Evolutionary conservation across 1,139 yeast species (phyloP).

Genomic region (Hemisphaericaspora xylanilytica): DNA sequence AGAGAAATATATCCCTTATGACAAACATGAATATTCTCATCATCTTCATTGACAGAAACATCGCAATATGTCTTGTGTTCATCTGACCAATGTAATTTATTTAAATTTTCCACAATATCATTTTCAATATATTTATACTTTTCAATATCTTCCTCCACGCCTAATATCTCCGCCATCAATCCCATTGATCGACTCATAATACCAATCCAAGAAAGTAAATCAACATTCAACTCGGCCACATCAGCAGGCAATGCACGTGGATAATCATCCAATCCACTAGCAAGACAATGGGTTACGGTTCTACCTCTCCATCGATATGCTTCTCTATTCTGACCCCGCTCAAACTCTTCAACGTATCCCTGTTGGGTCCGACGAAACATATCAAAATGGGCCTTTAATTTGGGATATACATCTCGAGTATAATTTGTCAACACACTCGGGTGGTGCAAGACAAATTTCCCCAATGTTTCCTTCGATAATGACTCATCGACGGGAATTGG

Average conservation of each 20-base stretch:
- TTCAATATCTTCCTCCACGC: slow-evolving; percentile 53
- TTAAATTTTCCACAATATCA: slow-evolving; percentile 61
- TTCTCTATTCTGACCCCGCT: slow-evolving; percentile 57
- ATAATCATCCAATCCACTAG: slow-evolving; percentile 94
- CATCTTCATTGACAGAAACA: slow-evolving; percentile 69
- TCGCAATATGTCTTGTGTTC: slow-evolving; percentile 76
- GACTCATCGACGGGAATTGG: slow-evolving; percentile 21
- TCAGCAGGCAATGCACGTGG: slow-evolving; percentile 85
- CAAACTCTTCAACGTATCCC: slow-evolving; percentile 75
- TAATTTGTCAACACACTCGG: slow-evolving; percentile 63
- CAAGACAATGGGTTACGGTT: slow-evolving; percentile 77
- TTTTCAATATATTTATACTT: slow-evolving; percentile 52
- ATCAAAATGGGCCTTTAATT: slow-evolving; percentile 71
- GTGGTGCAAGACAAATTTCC: slow-evolving; percentile 54
- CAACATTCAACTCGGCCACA: slow-evolving; percentile 87
- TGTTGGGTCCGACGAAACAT: slow-evolving; percentile 83
- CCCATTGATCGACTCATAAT: slow-evolving; percentile 84
- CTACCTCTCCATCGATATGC: slow-evolving; percentile 95
- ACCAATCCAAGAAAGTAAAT: slow-evolving; percentile 89
- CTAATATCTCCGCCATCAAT: slow-evolving; percentile 67
- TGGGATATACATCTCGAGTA: slow-evolving; percentile 70
- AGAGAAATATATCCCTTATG: slow-evolving; percentile 86
- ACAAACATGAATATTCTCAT: slow-evolving; percentile 66
- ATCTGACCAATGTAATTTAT: slow-evolving; percentile 77
- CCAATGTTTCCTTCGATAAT: slow-evolving; percentile 26